phyloP scores from a whole-genome alignment of 1,284 basidiomycete species.

The Ustilago curta region DNA sequence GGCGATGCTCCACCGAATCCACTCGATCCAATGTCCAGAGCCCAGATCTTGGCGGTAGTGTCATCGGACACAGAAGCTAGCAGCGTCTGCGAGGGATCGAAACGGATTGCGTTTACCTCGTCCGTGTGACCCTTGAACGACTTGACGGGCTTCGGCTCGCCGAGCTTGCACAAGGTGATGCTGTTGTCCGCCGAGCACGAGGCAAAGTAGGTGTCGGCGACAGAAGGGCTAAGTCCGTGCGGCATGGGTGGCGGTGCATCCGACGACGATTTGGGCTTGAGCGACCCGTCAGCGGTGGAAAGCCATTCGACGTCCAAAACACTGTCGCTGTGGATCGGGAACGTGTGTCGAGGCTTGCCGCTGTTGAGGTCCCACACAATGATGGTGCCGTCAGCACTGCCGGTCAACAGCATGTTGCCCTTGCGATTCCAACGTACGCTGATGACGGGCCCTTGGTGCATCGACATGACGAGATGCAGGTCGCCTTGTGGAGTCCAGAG shows the following conservation, averaged over 20 bases:
- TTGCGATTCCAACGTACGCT: conserved; percentile 68
- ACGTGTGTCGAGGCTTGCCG: conserved; percentile 67
- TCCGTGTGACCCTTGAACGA: conserved; percentile 65
- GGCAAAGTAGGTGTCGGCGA: conserved; percentile 65
- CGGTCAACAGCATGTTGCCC: conserved; percentile 66
- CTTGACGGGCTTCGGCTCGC: conserved; percentile 65
- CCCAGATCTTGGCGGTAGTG: conserved; percentile 63
- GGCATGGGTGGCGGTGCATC: conserved; percentile 49
- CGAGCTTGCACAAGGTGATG: conserved; percentile 64
- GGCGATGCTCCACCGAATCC: conserved; percentile 19
- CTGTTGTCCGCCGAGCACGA: conserved; percentile 67
- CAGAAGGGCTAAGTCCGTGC: conserved; percentile 48
- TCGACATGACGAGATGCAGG: conserved; percentile 68
- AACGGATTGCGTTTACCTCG: conserved; percentile 68
- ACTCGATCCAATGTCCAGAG: conserved; percentile 45
- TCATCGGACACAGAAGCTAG: conserved; percentile 67
- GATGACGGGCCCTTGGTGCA: conserved; percentile 69
- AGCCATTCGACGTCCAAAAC: conserved; percentile 69
- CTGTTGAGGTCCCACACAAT: conserved; percentile 69
- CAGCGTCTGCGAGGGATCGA: conserved; percentile 67
- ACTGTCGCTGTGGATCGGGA: conserved; percentile 63
- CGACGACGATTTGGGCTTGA: conserved; percentile 34
- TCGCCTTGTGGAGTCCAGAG: conserved; percentile 69
- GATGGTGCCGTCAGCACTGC: conserved; percentile 65
- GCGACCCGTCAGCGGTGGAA: conserved; percentile 49